Conservation (phyloP, 768 basidiomycete species). For the Phanerochaete carnosa region DNA sequence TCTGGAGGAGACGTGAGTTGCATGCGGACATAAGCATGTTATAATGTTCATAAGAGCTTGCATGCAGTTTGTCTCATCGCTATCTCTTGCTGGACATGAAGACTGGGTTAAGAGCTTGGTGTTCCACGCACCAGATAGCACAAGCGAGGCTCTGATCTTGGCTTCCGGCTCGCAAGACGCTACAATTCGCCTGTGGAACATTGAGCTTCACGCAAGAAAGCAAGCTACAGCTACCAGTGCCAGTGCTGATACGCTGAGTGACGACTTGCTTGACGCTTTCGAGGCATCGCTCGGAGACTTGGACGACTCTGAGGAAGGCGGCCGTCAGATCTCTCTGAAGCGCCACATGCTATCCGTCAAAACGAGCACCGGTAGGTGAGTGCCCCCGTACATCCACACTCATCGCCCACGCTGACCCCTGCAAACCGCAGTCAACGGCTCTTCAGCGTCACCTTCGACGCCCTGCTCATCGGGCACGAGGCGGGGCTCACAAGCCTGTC, state of each 20-base stretch:
- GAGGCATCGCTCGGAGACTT: constrained; percentile 76
- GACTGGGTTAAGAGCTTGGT: constrained; percentile 90
- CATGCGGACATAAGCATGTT: not conserved
- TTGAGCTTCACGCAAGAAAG: constrained; percentile 47
- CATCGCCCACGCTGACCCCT: not conserved
- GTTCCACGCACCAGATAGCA: constrained; percentile 42
- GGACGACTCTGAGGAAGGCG: constrained; percentile 73
- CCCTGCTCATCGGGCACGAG: constrained; percentile 95
- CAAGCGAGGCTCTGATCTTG: constrained; percentile 48
- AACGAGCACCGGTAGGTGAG: constrained; percentile 35
- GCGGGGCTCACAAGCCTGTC: constrained; percentile 85
- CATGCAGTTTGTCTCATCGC: constrained; percentile 55
- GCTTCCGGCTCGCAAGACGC: constrained; percentile 96
- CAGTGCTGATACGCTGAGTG: constrained; percentile 36
- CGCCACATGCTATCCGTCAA: constrained; percentile 75
- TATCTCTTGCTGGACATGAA: constrained; percentile 78
- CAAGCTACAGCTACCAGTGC: constrained; percentile 9
- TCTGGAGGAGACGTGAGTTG: constrained; percentile 51
- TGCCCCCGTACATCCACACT: not conserved
- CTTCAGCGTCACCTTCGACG: constrained; percentile 87
- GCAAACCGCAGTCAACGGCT: constrained; percentile 35
- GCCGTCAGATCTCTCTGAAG: constrained; percentile 85
- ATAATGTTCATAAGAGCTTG: not conserved
- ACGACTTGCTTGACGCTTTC: constrained; percentile 84
- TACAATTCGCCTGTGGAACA: constrained; percentile 90